phyloP scores from a whole-genome alignment of 164 flowering plant genomes.

The Platanus orientalis region DNA sequence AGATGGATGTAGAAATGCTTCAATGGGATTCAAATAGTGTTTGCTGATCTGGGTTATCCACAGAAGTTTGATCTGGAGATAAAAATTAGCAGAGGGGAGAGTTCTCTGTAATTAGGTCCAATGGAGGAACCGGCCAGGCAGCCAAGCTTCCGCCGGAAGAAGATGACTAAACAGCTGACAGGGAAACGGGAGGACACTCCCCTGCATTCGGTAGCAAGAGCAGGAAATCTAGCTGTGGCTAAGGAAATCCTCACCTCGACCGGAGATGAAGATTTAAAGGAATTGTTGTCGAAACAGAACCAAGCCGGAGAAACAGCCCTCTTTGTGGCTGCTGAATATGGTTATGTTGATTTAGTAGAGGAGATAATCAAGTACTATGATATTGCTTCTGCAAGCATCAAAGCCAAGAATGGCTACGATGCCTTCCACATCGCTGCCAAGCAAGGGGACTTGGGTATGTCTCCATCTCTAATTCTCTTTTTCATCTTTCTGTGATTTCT shows the following conservation, averaged over 20 bases:
- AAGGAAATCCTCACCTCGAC: slow-evolving; percentile 34
- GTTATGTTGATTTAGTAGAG: slow-evolving; percentile 63
- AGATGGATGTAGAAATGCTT: neutral
- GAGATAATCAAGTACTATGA: slow-evolving; percentile 76
- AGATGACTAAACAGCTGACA: slow-evolving; percentile 77
- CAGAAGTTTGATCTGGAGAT: slow-evolving; percentile 14
- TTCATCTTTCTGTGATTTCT: slow-evolving; percentile 1
- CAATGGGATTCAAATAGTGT: slow-evolving; percentile 17
- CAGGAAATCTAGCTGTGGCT: slow-evolving; percentile 48
- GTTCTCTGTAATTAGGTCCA: slow-evolving; percentile 5
- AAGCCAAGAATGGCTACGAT: slow-evolving; percentile 88
- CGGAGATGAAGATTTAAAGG: slow-evolving; percentile 48
- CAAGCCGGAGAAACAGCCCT: slow-evolving; percentile 84
- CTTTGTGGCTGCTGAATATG: slow-evolving; percentile 87
- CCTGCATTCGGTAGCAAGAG: slow-evolving; percentile 69
- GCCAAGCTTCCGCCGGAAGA: slow-evolving; percentile 40
- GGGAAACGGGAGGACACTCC: slow-evolving; percentile 75
- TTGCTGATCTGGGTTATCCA: slow-evolving; percentile 29
- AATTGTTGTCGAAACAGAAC: slow-evolving; percentile 59
- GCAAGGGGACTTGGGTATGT: slow-evolving; percentile 82
- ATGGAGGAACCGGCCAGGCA: slow-evolving; percentile 37
- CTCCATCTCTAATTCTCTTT: neutral
- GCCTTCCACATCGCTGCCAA: slow-evolving; percentile 95
- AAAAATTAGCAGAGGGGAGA: neutral
- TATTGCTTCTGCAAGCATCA: slow-evolving; percentile 61